These are phyloP conservation scores for Panus rudis DNA, from an alignment of 768 basidiomycete genomes.

Conservation along the genomic window DNA sequence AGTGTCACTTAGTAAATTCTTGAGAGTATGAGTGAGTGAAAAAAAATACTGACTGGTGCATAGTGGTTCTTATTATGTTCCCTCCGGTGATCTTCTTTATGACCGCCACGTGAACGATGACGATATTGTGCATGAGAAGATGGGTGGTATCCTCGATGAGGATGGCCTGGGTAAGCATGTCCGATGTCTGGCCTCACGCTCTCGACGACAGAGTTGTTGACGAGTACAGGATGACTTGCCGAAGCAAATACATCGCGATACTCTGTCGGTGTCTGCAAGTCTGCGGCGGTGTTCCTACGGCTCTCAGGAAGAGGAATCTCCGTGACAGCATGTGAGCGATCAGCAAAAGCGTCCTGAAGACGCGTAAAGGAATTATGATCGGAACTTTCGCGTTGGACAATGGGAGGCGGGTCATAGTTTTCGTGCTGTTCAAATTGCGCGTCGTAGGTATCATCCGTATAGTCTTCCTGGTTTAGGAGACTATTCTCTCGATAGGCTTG, in stretches of 20 bases:
- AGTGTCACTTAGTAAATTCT: no score
- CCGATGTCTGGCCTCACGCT: constrained; percentile 18
- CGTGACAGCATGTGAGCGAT: constrained; percentile 16
- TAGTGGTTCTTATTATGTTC: no score
- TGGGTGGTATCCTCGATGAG: no score
- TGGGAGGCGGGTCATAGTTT: constrained; percentile 13
- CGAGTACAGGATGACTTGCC: constrained; percentile 15
- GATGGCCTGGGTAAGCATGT: not conserved
- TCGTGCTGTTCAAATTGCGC: not conserved
- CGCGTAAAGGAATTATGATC: constrained; percentile 18
- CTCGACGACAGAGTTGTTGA: constrained; percentile 12
- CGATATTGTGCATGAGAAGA: no score
- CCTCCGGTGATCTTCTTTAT: constrained; percentile 3
- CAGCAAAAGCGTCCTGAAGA: constrained; percentile 20
- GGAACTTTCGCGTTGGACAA: constrained; percentile 23
- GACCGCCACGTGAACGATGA: constrained; percentile 3
- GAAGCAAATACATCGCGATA: constrained; percentile 9
- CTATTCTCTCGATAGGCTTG: no score
- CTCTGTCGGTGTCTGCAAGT: constrained; percentile 7
- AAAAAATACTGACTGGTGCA: no score
- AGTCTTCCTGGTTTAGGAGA: no score
- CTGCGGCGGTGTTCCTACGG: constrained; percentile 13
- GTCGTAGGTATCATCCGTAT: not conserved
- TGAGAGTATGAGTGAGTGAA: no score
- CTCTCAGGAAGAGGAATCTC: constrained; percentile 14